Percentiles rank a stretch among this genome's conserved stretches.
Conservation (phyloP, 2,329 filamentous ascomycete genomes). For the Endoconidiophora laricicola region DNA sequence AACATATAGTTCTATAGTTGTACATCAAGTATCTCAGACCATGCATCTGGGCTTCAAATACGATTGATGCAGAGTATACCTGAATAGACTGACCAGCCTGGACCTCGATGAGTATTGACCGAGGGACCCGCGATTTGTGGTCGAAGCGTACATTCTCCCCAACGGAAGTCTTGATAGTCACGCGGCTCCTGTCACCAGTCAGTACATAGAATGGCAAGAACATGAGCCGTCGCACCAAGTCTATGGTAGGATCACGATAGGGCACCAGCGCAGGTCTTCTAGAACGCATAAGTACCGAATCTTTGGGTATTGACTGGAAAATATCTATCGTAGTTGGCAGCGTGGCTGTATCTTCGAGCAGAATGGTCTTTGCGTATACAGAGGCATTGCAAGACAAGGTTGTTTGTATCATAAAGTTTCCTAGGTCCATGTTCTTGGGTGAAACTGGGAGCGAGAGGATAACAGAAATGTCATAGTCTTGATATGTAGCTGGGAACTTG, state of each 20-base stretch:
- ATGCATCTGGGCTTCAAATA: constrained; percentile 56
- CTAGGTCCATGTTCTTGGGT: constrained; percentile 53
- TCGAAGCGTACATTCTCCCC: constrained; percentile 56
- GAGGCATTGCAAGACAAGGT: constrained; percentile 15
- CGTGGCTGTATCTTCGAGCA: neutral
- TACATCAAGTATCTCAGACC: constrained; percentile 81
- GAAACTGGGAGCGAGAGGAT: constrained; percentile 64
- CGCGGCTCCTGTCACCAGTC: constrained; percentile 6
- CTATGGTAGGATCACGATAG: constrained; percentile 56
- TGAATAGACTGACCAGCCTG: constrained; percentile 55
- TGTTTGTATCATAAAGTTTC: constrained; percentile 90
- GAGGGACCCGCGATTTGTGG: constrained; percentile 24
- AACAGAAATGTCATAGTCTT: constrained; percentile 73
- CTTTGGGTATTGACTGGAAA: neutral
- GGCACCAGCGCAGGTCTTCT: constrained; percentile 64
- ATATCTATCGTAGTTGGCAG: neutral
- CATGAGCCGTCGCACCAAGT: constrained; percentile 40
- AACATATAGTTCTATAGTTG: constrained; percentile 55
- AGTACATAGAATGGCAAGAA: constrained; percentile 55
- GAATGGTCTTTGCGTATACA: neutral
- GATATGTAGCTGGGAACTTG: constrained; percentile 45
- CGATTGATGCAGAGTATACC: constrained; percentile 53
- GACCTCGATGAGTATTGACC: constrained; percentile 42
- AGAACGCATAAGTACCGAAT: constrained; percentile 38
- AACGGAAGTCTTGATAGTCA: constrained; percentile 36